Conservation (phyloP, 2,329 filamentous ascomycete genomes). For the Dactylellina leptospora region DNA sequence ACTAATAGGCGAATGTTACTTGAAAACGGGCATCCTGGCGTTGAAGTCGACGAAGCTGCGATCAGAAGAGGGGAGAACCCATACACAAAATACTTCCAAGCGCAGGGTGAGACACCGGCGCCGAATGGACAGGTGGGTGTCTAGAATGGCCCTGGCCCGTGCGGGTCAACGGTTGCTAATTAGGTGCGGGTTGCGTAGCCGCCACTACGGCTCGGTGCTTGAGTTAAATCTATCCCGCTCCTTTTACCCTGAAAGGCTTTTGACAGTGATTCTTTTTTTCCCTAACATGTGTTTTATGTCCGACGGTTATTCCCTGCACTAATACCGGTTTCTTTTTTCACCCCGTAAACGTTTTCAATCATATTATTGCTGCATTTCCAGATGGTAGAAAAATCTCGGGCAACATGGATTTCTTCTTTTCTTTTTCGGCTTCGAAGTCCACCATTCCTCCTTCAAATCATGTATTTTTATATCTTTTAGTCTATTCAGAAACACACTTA, state of each 20-base stretch:
- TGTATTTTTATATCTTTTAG: conserved; percentile 31
- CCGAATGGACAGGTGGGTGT: conserved; percentile 52
- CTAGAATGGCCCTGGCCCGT: conserved; percentile 5
- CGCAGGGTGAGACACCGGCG: conserved; percentile 58
- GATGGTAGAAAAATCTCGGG: conserved; percentile 44
- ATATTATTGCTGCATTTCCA: conserved; percentile 39
- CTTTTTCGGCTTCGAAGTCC: not conserved
- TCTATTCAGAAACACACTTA: too few relatives aligned
- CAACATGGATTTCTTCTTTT: conserved; percentile 6
- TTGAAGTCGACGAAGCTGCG: conserved; percentile 62
- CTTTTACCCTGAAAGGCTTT: not conserved
- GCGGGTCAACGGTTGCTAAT: conserved; percentile 21
- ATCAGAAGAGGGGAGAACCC: conserved; percentile 62
- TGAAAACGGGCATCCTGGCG: conserved; percentile 62
- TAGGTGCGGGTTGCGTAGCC: conserved; percentile 18
- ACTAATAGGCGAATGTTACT: conserved; percentile 60
- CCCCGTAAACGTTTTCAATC: not conserved
- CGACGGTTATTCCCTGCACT: conserved; percentile 21
- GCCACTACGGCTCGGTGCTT: conserved; percentile 38
- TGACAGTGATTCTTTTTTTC: not conserved
- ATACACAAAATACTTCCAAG: conserved; percentile 63
- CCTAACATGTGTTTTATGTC: too few relatives aligned
- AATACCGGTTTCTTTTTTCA: conserved; percentile 6
- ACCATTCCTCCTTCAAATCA: not conserved
- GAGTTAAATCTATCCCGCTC: not conserved